Evolutionary conservation across 2,329 filamentous ascomycete species (phyloP).

Genomic region (Neofusicoccum laricinum): DNA sequence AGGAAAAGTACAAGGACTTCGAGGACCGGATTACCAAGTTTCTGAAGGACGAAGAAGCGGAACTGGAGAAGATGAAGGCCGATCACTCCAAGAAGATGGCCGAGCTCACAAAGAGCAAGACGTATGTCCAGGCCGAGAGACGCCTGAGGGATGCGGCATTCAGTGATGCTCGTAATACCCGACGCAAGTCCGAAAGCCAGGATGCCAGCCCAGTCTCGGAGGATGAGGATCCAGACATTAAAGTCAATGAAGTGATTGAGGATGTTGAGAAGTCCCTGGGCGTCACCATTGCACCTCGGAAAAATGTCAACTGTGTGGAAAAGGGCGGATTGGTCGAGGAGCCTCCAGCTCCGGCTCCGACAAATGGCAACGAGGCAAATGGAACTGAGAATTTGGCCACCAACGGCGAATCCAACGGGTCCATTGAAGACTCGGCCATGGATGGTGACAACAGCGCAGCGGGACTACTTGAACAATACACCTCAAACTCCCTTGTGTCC

Average conservation of each 20-base stretch:
- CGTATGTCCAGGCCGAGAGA: constrained; percentile 71
- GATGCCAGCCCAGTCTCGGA: constrained; percentile 3
- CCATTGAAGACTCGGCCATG: constrained; percentile 20
- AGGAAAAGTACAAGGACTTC: constrained; percentile 80
- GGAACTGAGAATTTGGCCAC: not conserved
- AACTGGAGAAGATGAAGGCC: constrained; percentile 81
- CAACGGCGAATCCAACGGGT: constrained; percentile 21
- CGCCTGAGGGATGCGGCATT: constrained; percentile 67
- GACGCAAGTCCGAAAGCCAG: constrained; percentile 46
- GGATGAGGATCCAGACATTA: constrained; percentile 32
- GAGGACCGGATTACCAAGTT: constrained; percentile 72
- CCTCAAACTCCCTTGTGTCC: constrained; percentile 58
- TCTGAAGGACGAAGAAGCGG: constrained; percentile 69
- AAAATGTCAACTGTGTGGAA: constrained; percentile 67
- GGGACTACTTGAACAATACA: constrained; percentile 67
- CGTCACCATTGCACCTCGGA: constrained; percentile 62
- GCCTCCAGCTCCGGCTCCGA: constrained; percentile 25
- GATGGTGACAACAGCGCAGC: constrained; percentile 48
- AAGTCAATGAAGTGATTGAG: constrained; percentile 70
- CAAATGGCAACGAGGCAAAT: constrained; percentile 24
- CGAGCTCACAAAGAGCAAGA: constrained; percentile 67
- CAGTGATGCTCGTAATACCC: constrained; percentile 46
- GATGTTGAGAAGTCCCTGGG: constrained; percentile 71
- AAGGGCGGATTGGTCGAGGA: constrained; percentile 71
- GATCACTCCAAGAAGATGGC: constrained; percentile 74